Conservation (phyloP, 768 basidiomycete genomes). For the Kondoa malvinella region DNA sequence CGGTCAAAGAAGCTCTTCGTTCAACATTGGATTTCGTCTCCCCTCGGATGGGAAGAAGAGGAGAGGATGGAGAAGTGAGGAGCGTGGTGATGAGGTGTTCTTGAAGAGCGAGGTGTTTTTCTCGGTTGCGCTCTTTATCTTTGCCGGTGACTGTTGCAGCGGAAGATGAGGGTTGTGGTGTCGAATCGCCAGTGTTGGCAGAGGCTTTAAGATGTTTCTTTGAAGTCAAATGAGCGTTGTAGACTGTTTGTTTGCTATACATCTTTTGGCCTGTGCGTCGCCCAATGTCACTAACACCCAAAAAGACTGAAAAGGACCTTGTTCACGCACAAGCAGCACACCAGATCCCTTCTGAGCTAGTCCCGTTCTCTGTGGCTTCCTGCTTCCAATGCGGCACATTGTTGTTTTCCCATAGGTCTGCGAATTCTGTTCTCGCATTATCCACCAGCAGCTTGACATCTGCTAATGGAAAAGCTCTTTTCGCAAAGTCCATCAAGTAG, state of each 20-base stretch:
- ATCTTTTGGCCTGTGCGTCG: constrained; percentile 59
- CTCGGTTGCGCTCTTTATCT: constrained; percentile 12
- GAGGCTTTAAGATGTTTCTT: constrained; percentile 89
- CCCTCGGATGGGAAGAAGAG: constrained; percentile 50
- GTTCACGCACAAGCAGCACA: constrained; percentile 32
- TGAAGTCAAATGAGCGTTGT: constrained; percentile 83
- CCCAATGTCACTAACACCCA: constrained; percentile 2
- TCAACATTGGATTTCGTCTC: constrained; percentile 96
- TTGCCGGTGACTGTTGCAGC: background rate
- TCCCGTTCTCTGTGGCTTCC: constrained; percentile 33
- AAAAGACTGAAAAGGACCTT: constrained; percentile 10
- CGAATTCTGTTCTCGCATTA: constrained; percentile 53
- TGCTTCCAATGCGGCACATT: constrained; percentile 60
- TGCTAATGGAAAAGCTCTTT: constrained; percentile 63
- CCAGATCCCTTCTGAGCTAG: constrained; percentile 59
- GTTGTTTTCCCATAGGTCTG: constrained; percentile 57
- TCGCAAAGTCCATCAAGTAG: constrained; percentile 73
- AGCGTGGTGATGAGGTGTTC: constrained; percentile 49
- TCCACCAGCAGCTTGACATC: constrained; percentile 55
- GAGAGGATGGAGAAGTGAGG: constrained; percentile 38
- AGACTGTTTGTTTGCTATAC: constrained; percentile 94
- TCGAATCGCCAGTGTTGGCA: constrained; percentile 33
- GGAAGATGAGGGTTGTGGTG: constrained; percentile 3
- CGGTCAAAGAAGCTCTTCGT: constrained; percentile 85
- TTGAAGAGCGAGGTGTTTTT: constrained; percentile 7